Evolutionary conservation across 1,284 basidiomycete genomes (phyloP).

Genomic region (Malassezia dermatis): DNA sequence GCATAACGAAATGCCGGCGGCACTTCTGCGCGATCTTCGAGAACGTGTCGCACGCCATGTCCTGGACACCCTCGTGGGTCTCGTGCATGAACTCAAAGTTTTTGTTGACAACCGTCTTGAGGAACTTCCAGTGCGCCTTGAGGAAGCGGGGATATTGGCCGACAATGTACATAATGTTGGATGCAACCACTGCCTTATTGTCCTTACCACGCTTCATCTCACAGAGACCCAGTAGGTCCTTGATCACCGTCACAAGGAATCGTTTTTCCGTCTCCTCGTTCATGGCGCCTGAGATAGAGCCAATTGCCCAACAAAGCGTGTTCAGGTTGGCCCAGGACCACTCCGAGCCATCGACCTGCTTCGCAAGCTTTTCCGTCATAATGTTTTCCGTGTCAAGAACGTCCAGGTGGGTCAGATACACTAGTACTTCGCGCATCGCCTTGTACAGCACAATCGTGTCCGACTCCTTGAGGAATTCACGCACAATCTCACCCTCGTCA

Average conservation of each 20-base stretch:
- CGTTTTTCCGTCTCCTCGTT: slow-evolving; percentile 97
- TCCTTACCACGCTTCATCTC: slow-evolving; percentile 99
- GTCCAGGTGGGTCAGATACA: slow-evolving; percentile 91
- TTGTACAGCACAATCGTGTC: slow-evolving; percentile 99
- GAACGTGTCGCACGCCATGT: slow-evolving; percentile 99
- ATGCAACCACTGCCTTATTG: slow-evolving; percentile 98
- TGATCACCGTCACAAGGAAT: slow-evolving; percentile 98
- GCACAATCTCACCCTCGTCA: slow-evolving; percentile 97
- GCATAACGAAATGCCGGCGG: slow-evolving; percentile 94
- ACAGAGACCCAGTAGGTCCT: slow-evolving; percentile 87
- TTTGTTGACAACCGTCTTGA: slow-evolving; percentile 99
- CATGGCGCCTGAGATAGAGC: slow-evolving; percentile 98
- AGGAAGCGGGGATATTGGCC: slow-evolving; percentile 99
- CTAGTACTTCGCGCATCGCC: slow-evolving; percentile 88
- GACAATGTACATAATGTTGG: slow-evolving; percentile 99
- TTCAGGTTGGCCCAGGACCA: slow-evolving; percentile 99
- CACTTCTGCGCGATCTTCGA: slow-evolving; percentile 99
- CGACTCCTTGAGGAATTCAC: slow-evolving; percentile 98
- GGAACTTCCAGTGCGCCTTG: slow-evolving; percentile 99
- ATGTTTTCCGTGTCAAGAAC: slow-evolving; percentile 92
- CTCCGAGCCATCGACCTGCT: slow-evolving; percentile 92
- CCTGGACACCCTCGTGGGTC: slow-evolving; percentile 97
- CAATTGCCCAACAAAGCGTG: slow-evolving; percentile 99
- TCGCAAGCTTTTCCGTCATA: slow-evolving; percentile 73
- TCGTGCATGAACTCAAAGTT: slow-evolving; percentile 99